Evolutionary conservation across 371 early-diverging fungal genomes (phyloP).

Genomic region (Rhizopus stolonifer): DNA sequence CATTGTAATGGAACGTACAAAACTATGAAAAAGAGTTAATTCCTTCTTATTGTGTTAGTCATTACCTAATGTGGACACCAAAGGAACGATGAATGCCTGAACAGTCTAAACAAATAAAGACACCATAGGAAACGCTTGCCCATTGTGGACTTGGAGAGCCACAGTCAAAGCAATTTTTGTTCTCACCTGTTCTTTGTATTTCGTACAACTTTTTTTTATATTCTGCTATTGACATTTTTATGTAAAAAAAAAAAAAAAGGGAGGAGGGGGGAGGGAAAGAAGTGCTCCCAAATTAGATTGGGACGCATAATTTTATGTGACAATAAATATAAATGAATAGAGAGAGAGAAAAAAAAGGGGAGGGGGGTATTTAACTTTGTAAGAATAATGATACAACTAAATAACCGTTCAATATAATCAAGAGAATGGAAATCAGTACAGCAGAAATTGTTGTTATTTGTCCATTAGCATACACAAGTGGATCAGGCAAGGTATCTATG

Average conservation of each 20-base stretch:
- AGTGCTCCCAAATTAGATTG: background rate
- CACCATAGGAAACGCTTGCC: slow-evolving; percentile 96
- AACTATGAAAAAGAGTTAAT: no score
- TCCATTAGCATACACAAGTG: slow-evolving; percentile 34
- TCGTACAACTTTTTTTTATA: slow-evolving; percentile 70
- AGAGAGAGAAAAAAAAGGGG: no score
- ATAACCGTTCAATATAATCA: slow-evolving; percentile 60
- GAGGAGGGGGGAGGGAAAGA: no score
- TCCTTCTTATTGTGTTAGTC: no score
- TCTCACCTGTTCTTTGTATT: slow-evolving; percentile 72
- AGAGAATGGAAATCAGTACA: slow-evolving; percentile 41
- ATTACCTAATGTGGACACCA: slow-evolving; percentile 92
- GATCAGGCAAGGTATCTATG: slow-evolving; percentile 16
- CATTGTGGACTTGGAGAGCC: slow-evolving; percentile 85
- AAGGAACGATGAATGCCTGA: slow-evolving; percentile 91
- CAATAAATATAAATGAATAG: background rate
- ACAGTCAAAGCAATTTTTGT: slow-evolving; percentile 84
- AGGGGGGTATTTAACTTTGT: slow-evolving; percentile 1
- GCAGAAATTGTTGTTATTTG: slow-evolving; percentile 44
- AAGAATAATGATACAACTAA: slow-evolving; percentile 43
- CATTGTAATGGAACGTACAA: slow-evolving; percentile 98
- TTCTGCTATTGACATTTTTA: slow-evolving; percentile 40
- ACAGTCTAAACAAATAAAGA: slow-evolving; percentile 97
- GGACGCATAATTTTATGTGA: background rate
- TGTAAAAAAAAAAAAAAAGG: no score